A percentile compares a stretch with the other conserved stretches of the same genome.
Evolutionary conservation across 2,329 filamentous ascomycete species (phyloP).

Genomic region (Didymellaceae sp.): DNA sequence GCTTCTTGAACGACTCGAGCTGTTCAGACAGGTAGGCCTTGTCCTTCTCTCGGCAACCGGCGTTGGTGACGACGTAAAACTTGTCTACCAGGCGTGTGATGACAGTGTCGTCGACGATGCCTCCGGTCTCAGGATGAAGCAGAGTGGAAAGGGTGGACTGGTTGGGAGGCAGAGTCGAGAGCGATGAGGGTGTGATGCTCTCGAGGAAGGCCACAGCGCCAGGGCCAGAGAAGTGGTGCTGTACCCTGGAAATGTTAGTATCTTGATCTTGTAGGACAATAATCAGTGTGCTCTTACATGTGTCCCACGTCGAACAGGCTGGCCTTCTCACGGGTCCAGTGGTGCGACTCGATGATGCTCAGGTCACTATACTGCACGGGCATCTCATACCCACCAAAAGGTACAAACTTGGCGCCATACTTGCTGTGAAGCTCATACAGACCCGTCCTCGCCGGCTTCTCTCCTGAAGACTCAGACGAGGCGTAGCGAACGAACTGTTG

Average conservation of each 20-base stretch:
- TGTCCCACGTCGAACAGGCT: conserved; percentile 96
- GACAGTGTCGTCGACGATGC: conserved; percentile 94
- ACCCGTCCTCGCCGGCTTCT: conserved; percentile 65
- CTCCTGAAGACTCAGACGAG: conserved; percentile 34
- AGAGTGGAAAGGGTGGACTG: conserved; percentile 84
- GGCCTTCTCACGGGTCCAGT: conserved; percentile 85
- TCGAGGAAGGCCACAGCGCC: conserved; percentile 83
- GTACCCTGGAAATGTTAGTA: conserved; percentile 59
- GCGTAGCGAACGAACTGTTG: conserved; percentile 34
- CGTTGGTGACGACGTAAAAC: conserved; percentile 96
- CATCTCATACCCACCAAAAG: conserved; percentile 94
- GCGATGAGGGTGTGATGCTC: conserved; percentile 78
- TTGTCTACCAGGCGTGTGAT: conserved; percentile 72
- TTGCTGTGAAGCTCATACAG: conserved; percentile 80
- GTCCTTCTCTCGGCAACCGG: conserved; percentile 89
- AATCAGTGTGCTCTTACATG: conserved; percentile 67
- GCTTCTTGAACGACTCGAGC: conserved; percentile 61
- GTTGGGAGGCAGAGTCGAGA: conserved; percentile 68
- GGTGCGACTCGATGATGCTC: conserved; percentile 82
- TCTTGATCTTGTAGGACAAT: conserved; percentile 18
- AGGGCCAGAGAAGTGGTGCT: conserved; percentile 83
- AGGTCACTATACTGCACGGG: conserved; percentile 84
- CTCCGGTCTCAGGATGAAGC: conserved; percentile 75
- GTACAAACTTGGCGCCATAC: conserved; percentile 89
- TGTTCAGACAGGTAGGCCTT: conserved; percentile 75